Evolutionary conservation across 805 yeast genomes (phyloP).

Genomic region (Starmerella scarabaei): DNA sequence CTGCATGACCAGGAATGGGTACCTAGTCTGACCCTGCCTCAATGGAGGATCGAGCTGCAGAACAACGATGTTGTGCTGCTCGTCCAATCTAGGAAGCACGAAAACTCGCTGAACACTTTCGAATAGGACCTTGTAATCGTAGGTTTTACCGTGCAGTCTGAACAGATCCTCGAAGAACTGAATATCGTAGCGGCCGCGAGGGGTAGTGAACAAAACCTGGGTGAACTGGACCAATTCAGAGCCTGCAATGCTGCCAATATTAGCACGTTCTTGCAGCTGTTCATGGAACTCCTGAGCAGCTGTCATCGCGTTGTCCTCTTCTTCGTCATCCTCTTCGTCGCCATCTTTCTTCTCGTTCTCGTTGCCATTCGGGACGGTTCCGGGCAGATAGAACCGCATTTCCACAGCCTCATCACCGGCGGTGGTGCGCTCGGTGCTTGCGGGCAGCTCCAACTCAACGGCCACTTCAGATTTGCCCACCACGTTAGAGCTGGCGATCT

Average conservation of each 20-base stretch:
- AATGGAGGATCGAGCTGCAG: slow-evolving; percentile 93
- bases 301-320: slow-evolving; percentile 38
- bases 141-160: slow-evolving; percentile 91
- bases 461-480: slow-evolving; percentile 92
- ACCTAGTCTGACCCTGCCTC: slow-evolving; percentile 95
- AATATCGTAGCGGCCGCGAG: slow-evolving; percentile 96
- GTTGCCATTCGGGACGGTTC: slow-evolving; percentile 46
- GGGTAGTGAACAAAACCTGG: slow-evolving; percentile 84
- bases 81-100: slow-evolving; percentile 89
- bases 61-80: slow-evolving; percentile 72
- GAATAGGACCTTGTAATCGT: slow-evolving; percentile 90
- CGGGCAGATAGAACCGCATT: slow-evolving; percentile 85
- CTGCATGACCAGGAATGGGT: slow-evolving; percentile 83
- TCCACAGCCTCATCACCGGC: slow-evolving; percentile 96
- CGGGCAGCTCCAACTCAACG: slow-evolving; percentile 57
- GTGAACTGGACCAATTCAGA: slow-evolving; percentile 88
- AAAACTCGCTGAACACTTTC: slow-evolving; percentile 81
- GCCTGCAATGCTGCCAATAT: slow-evolving; percentile 86
- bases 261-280: slow-evolving; percentile 81
- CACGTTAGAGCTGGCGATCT: slow-evolving; percentile 71
- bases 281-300: slow-evolving; percentile 84
- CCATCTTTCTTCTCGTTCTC: slow-evolving; percentile 32
- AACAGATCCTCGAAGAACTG: slow-evolving; percentile 81
- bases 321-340: slow-evolving; percentile 25
- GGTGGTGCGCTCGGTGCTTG: slow-evolving; percentile 35